Evolutionary conservation across 2,329 filamentous ascomycete species (phyloP).

Genomic region (Ophiostoma himal-ulmi): DNA sequence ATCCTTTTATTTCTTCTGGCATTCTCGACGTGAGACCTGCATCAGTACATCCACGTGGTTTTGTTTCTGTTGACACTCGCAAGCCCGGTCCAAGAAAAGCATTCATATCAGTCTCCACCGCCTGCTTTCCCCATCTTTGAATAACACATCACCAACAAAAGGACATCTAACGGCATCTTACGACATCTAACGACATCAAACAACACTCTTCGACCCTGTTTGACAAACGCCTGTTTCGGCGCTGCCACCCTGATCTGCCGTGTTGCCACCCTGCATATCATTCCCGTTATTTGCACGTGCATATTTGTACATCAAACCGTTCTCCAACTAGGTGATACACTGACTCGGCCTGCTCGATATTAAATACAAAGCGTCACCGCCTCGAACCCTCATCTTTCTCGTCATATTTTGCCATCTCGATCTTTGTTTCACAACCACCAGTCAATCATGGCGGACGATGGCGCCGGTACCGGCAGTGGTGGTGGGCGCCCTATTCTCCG

Average conservation of each 20-base stretch:
- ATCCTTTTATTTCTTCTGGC: neutral
- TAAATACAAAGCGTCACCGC: neutral
- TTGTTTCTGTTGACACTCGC: neutral
- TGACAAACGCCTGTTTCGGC: neutral
- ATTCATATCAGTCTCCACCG: neutral
- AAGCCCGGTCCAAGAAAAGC: neutral
- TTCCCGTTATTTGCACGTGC: neutral
- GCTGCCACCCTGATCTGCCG: conserved; percentile 5
- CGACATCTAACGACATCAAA: neutral
- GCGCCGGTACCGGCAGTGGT: neutral
- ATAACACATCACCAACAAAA: neutral
- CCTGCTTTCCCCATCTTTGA: neutral
- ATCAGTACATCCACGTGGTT: neutral
- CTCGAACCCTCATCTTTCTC: neutral
- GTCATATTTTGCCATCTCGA: neutral
- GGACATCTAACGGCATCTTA: neutral
- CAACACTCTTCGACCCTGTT: neutral
- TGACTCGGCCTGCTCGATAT: conserved; percentile 2
- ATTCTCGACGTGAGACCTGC: neutral
- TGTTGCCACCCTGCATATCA: conserved; percentile 8
- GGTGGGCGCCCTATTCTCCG: neutral
- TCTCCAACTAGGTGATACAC: neutral
- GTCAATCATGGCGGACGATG: neutral
- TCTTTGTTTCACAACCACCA: neutral
- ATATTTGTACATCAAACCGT: neutral